phyloP scores from a whole-genome alignment of 148 eudicot species.

The Fallopia convolvulus region DNA sequence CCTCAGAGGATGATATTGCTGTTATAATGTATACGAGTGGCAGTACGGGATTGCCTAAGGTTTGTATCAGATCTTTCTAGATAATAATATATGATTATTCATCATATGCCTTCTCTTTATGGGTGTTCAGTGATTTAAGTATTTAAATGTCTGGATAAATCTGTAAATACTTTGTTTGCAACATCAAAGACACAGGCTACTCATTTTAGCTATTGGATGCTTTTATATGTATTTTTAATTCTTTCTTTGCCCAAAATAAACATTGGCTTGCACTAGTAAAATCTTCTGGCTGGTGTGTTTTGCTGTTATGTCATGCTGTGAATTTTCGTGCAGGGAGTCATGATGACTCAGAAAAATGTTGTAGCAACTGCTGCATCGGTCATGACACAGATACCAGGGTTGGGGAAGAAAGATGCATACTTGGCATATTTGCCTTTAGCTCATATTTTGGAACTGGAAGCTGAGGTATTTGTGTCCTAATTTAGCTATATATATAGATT shows the following conservation, averaged over 20 bases:
- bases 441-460: conserved; percentile 92
- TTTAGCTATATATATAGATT: background rate
- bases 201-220: background rate
- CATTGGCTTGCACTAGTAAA: background rate
- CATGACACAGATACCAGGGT: conserved; percentile 61
- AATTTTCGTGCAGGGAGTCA: conserved; percentile 58
- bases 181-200: background rate
- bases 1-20: conserved; percentile 79
- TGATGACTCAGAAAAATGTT: conserved; percentile 92
- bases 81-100: background rate
- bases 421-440: conserved; percentile 92
- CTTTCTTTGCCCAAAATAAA: background rate
- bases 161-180: background rate
- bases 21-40: conserved; percentile 98
- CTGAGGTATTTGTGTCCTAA: conserved; percentile 56
- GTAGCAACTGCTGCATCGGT: conserved; percentile 94
- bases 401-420: conserved; percentile 65
- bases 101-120: background rate
- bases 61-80: conserved; percentile 16
- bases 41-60: conserved; percentile 98
- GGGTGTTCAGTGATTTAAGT: background rate
- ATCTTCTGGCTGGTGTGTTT: background rate
- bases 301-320: background rate
- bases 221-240: background rate
- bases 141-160: background rate